Evolutionary conservation across 2,329 filamentous ascomycete species (phyloP).

Genomic region (Alternaria dauci): DNA sequence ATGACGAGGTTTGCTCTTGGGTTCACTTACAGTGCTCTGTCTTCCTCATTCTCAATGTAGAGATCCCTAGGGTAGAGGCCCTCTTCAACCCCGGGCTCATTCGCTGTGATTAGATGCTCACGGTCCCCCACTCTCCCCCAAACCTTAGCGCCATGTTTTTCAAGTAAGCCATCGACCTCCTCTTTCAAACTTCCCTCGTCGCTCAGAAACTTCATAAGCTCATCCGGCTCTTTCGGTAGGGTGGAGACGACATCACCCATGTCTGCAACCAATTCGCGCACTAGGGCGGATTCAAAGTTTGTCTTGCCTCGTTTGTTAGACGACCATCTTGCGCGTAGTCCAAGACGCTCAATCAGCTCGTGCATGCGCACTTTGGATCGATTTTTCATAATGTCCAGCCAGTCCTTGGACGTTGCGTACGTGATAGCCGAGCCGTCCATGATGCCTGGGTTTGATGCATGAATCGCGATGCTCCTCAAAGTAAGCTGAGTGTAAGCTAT

Average conservation of each 20-base stretch:
- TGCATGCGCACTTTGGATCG: conserved; percentile 48
- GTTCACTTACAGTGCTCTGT: conserved; percentile 39
- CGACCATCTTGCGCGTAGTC: conserved; percentile 48
- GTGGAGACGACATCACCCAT: conserved; percentile 45
- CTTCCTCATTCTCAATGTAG: conserved; percentile 44
- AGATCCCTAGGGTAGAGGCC: conserved; percentile 44
- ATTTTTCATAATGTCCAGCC: conserved; percentile 51
- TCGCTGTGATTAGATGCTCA: conserved; percentile 45
- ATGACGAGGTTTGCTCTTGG: neutral
- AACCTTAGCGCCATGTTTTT: conserved; percentile 45
- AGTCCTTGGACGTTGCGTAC: conserved; percentile 47
- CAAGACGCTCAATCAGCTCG: conserved; percentile 48
- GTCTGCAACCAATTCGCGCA: conserved; percentile 45
- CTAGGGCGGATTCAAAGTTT: conserved; percentile 47
- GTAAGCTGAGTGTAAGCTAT: neutral
- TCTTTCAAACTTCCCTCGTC: conserved; percentile 40
- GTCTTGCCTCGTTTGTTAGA: conserved; percentile 51
- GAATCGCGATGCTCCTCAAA: conserved; percentile 8
- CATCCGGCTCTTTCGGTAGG: conserved; percentile 46
- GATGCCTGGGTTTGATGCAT: conserved; percentile 19
- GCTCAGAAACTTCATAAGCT: conserved; percentile 40
- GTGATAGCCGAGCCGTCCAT: conserved; percentile 39
- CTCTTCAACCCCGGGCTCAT: conserved; percentile 44
- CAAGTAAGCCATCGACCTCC: conserved; percentile 41
- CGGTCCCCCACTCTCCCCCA: conserved; percentile 44